phyloP scores from a whole-genome alignment of 2,329 filamentous ascomycete genomes.

The Ceratocystis destructans region DNA sequence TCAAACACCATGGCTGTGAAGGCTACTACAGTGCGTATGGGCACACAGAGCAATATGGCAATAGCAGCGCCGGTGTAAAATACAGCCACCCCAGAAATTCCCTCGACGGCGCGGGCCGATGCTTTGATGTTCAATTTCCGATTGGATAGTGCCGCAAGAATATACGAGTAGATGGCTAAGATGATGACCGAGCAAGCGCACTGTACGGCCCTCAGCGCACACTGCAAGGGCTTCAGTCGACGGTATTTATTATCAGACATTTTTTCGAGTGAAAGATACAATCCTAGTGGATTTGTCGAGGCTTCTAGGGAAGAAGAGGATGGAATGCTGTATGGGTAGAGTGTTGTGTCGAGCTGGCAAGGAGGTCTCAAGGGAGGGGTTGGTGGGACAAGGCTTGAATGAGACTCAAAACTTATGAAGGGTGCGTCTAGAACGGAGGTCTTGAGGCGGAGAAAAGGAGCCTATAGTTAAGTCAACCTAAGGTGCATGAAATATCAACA shows the following conservation, averaged over 20 bases:
- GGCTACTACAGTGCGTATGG: constrained; percentile 59
- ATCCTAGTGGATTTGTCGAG: not conserved
- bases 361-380: not conserved
- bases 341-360: not conserved
- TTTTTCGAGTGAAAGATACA: not conserved
- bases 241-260: constrained; percentile 13
- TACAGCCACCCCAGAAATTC: constrained; percentile 59
- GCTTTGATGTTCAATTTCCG: constrained; percentile 49
- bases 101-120: constrained; percentile 60
- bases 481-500: no score
- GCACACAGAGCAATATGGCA: constrained; percentile 64
- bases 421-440: not conserved
- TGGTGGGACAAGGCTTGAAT: not conserved
- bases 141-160: constrained; percentile 57
- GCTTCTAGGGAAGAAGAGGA: not conserved
- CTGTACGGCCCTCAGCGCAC: constrained; percentile 58
- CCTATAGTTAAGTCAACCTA: not conserved
- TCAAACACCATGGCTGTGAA: constrained; percentile 63
- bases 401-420: not conserved
- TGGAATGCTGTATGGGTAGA: not conserved
- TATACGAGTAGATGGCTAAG: constrained; percentile 72
- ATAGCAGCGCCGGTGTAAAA: constrained; percentile 63
- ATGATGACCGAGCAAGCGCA: constrained; percentile 60
- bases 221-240: constrained; percentile 51
- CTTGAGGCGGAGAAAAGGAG: not conserved